Evolutionary conservation across 228 moss, liverwort and hornwort species (phyloP).

Genomic region (Sphagnum magellanicum): DNA sequence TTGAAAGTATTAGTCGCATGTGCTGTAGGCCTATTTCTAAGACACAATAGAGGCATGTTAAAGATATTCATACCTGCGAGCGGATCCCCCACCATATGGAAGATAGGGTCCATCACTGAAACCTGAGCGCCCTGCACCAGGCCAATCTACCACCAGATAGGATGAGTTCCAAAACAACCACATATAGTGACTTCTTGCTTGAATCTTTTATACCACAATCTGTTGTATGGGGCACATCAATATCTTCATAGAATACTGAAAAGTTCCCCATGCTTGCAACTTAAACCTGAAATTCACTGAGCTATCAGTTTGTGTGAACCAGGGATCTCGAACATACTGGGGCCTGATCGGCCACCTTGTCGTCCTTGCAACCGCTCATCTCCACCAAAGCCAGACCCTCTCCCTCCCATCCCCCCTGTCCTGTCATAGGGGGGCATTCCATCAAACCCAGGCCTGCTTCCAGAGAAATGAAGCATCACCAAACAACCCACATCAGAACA

Average conservation of each 20-base stretch:
- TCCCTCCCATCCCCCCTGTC: constrained; percentile 32
- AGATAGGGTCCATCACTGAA: constrained; percentile 80
- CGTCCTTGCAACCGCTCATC: constrained; percentile 45
- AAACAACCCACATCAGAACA: too few species aligned
- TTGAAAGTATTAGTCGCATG: too few species aligned
- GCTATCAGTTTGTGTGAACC: too few species aligned
- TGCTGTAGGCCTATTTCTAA: too few species aligned
- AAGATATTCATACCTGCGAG: constrained; percentile 51
- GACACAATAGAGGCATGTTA: too few species aligned
- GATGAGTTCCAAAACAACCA: too few species aligned
- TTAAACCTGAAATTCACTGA: too few species aligned
- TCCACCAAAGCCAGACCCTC: constrained; percentile 42
- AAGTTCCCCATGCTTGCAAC: too few species aligned
- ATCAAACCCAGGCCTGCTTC: constrained; percentile 82
- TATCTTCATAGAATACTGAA: too few species aligned
- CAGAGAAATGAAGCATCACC: constrained; percentile 10
- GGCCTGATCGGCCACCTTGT: constrained; percentile 28
- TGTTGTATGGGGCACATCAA: too few species aligned
- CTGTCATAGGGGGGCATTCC: constrained; percentile 47
- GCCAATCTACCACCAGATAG: constrained; percentile 22
- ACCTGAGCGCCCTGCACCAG: constrained; percentile 67
- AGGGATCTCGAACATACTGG: constrained; percentile 7
- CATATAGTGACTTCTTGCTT: too few species aligned
- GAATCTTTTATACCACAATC: too few species aligned
- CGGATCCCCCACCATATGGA: constrained; percentile 32